A percentile compares a stretch with the other conserved stretches of the same genome.
phyloP scores from a whole-genome alignment of 768 basidiomycete species.

The Lactarius trivialis region DNA sequence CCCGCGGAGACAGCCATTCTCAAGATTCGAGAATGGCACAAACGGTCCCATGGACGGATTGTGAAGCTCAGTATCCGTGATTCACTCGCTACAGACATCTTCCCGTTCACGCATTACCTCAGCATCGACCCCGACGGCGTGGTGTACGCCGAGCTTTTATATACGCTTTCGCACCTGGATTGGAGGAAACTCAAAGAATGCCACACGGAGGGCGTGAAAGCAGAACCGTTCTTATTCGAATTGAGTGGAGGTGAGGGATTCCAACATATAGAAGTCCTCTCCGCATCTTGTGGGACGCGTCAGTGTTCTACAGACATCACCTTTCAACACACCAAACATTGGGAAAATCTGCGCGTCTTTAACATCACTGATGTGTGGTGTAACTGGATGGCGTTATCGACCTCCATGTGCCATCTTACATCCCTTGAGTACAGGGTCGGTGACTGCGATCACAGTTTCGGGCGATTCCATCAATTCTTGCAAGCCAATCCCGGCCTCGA shows the following conservation, averaged over 20 bases:
- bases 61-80: constrained; percentile 6
- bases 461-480: constrained; percentile 22
- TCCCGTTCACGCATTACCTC: background rate
- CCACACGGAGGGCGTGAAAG: constrained; percentile 4
- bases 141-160: constrained; percentile 9
- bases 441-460: background rate
- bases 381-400: constrained; percentile 2
- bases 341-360: constrained; percentile 6
- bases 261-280: constrained; percentile 3
- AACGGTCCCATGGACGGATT: constrained; percentile 48
- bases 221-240: background rate
- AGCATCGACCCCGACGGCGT: background rate
- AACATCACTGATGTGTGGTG: constrained; percentile 1
- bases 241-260: background rate
- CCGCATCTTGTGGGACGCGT: background rate
- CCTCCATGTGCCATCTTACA: constrained; percentile 4
- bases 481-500: constrained; percentile 24
- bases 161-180: constrained; percentile 4
- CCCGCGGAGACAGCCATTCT: constrained; percentile 38
- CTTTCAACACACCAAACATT: background rate
- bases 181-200: background rate
- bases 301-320: background rate
- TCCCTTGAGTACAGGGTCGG: constrained; percentile 18
- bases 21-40: constrained; percentile 54
- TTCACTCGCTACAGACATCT: constrained; percentile 25